phyloP scores from a whole-genome alignment of 208 protist species.

The Naegleria lovaniensis region DNA sequence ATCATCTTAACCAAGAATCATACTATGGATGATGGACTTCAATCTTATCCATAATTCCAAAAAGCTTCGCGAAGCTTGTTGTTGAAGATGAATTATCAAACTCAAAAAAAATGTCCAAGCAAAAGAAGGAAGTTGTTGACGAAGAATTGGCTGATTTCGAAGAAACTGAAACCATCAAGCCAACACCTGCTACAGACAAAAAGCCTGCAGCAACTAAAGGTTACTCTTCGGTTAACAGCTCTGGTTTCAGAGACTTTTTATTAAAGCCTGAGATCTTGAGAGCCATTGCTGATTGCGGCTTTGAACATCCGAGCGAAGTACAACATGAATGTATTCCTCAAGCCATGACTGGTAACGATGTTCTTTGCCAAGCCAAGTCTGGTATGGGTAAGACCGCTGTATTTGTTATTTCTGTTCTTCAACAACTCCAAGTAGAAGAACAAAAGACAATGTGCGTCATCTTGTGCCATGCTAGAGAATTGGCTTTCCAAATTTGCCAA shows the following conservation, averaged over 20 bases:
- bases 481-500: constrained; percentile 97
- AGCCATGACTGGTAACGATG: constrained; percentile 92
- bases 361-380: constrained; percentile 98
- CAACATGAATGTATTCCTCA: constrained; percentile 97
- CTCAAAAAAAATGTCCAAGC: too few species aligned
- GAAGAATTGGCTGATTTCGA: constrained; percentile 21
- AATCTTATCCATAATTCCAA: too few species aligned
- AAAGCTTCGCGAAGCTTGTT: too few species aligned
- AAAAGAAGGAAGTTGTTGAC: too few species aligned
- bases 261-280: constrained; percentile 96
- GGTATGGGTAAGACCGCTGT: constrained; percentile 99
- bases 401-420: constrained; percentile 95
- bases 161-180: background rate
- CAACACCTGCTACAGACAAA: background rate
- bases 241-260: constrained; percentile 97
- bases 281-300: constrained; percentile 74
- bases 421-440: constrained; percentile 78
- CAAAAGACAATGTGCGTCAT: constrained; percentile 57
- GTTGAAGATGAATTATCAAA: too few species aligned
- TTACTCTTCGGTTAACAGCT: constrained; percentile 64
- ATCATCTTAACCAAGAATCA: too few species aligned
- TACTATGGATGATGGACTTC: too few species aligned
- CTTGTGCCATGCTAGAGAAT: constrained; percentile 94
- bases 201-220: background rate
- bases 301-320: constrained; percentile 55